phyloP scores from a whole-genome alignment of 495 filamentous ascomycete genomes.

The Neurospora sp. region DNA sequence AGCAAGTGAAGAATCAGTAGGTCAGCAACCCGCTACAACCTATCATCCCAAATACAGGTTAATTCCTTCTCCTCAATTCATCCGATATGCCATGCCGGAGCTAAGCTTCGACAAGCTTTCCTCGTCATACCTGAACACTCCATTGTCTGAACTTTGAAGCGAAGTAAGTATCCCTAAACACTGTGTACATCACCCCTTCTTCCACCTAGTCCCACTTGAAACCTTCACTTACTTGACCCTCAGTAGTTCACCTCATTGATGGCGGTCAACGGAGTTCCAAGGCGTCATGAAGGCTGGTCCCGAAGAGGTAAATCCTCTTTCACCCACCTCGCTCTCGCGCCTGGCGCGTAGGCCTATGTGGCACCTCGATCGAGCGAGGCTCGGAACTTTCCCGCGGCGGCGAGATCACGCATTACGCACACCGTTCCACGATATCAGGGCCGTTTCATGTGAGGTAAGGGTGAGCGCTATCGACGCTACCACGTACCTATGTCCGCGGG shows the following conservation, averaged over 20 bases:
- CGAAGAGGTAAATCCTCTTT: not conserved
- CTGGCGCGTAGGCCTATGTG: not conserved
- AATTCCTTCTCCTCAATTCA: too few relatives aligned
- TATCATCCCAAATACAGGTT: too few relatives aligned
- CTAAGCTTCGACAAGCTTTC: not conserved
- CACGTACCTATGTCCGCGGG: too few relatives aligned
- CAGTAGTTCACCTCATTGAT: not conserved
- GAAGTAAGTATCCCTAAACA: not conserved
- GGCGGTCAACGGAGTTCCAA: not conserved
- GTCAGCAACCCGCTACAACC: too few relatives aligned
- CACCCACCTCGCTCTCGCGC: not conserved
- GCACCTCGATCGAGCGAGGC: not conserved
- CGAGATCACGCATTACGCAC: not conserved
- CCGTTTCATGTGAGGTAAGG: too few relatives aligned
- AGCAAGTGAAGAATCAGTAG: too few relatives aligned
- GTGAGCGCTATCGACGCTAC: too few relatives aligned
- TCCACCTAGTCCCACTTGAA: too few relatives aligned
- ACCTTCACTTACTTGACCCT: too few relatives aligned
- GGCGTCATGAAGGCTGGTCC: not conserved
- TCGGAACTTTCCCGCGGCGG: not conserved
- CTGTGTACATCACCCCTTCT: not conserved
- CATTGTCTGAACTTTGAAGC: not conserved
- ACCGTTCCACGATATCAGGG: too few relatives aligned
- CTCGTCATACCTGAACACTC: not conserved
- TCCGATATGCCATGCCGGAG: not conserved